A percentile compares a stretch with the other conserved stretches of the same genome.
Conservation (phyloP, 106 monocot genomes). For the Amphibolis antarctica region DNA sequence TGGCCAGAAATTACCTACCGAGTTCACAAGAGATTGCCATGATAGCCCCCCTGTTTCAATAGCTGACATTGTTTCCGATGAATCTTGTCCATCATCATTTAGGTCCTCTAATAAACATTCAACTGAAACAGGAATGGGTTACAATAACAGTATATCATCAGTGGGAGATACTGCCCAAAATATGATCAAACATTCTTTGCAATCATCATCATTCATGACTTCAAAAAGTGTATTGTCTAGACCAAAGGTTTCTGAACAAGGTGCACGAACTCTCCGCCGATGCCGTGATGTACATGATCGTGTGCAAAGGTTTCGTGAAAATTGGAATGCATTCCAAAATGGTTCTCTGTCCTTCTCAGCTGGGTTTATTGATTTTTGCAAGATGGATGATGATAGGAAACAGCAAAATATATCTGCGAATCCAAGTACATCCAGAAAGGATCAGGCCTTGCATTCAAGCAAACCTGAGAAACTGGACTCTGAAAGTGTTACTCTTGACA, state of each 20-base stretch:
- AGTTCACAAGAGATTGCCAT: not conserved
- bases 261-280: conserved; percentile 29
- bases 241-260: conserved; percentile 1
- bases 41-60: conserved; percentile 14
- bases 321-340: conserved; percentile 42
- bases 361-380: not conserved
- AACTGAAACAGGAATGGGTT: no score
- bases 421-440: conserved; percentile 6
- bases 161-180: not conserved
- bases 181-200: not conserved
- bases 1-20: conserved; percentile 12
- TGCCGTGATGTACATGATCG: conserved; percentile 29
- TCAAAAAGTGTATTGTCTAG: not conserved
- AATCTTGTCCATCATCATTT: not conserved
- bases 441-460: not conserved
- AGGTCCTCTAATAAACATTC: no score
- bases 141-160: not conserved
- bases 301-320: conserved; percentile 44
- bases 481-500: conserved; percentile 4
- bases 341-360: conserved; percentile 49
- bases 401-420: not conserved
- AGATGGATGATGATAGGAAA: not conserved
- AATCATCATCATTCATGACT: not conserved
- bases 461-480: not conserved
- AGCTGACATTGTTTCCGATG: conserved; percentile 17